Evolutionary conservation across 495 filamentous ascomycete genomes (phyloP).

Genomic region (Hypomontagnella monticulosa): DNA sequence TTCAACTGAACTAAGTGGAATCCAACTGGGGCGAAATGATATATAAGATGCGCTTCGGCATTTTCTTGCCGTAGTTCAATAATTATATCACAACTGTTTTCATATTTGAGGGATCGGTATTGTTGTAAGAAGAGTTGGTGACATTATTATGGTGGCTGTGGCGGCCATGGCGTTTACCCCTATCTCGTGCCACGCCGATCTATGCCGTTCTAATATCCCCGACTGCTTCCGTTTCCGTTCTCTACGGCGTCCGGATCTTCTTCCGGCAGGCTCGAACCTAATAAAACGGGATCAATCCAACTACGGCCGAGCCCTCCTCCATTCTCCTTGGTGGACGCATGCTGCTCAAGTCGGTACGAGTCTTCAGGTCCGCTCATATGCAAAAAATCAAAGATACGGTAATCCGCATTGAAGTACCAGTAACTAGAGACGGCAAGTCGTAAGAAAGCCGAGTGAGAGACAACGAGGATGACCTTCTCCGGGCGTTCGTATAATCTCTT

Average conservation of each 20-base stretch:
- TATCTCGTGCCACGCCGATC: not conserved
- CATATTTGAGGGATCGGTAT: no score
- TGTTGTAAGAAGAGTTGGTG: not conserved
- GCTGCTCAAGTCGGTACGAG: slow-evolving; percentile 51
- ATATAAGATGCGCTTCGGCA: slow-evolving; percentile 4
- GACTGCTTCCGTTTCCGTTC: slow-evolving; percentile 6
- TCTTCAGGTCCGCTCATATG: slow-evolving; percentile 42
- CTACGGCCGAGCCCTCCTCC: slow-evolving; percentile 49
- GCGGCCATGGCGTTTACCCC: not conserved
- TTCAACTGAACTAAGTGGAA: not conserved
- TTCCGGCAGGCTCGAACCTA: slow-evolving; percentile 41
- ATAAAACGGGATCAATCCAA: slow-evolving; percentile 34
- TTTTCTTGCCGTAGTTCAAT: slow-evolving; percentile 1
- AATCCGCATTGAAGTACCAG: slow-evolving; percentile 68
- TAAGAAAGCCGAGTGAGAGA: slow-evolving; percentile 69
- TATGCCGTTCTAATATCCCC: slow-evolving; percentile 26
- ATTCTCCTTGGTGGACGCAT: slow-evolving; percentile 50
- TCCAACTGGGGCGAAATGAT: slow-evolving; percentile 6
- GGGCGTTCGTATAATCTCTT: slow-evolving; percentile 59
- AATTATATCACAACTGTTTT: slow-evolving; percentile 5
- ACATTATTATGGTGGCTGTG: no score
- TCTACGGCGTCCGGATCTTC: slow-evolving; percentile 38
- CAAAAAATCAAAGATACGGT: slow-evolving; percentile 67
- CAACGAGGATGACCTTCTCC: slow-evolving; percentile 69
- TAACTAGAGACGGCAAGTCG: slow-evolving; percentile 56